Evolutionary conservation across 441 rosid species (phyloP).

Genomic region (Isatis lusitanica): DNA sequence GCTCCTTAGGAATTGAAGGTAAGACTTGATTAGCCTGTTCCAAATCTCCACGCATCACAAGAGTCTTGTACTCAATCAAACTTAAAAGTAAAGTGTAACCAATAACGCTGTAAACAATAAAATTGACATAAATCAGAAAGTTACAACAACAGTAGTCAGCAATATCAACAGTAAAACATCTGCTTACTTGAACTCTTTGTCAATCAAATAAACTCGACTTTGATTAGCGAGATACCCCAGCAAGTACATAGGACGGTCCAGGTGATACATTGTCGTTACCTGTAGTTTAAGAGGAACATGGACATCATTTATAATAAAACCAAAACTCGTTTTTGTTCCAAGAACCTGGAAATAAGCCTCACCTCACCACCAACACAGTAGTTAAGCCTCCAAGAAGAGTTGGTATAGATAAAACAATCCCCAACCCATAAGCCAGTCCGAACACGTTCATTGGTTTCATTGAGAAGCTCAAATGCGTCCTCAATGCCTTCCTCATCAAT

Average conservation of each 20-base stretch:
- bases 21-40: slow-evolving; percentile 85
- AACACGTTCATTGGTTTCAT: slow-evolving; percentile 95
- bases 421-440: slow-evolving; percentile 99
- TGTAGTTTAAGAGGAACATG: slow-evolving; percentile 33
- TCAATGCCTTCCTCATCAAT: slow-evolving; percentile 97
- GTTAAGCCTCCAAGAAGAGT: slow-evolving; percentile 96
- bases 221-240: slow-evolving; percentile 96
- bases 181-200: slow-evolving; percentile 98
- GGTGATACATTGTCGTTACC: slow-evolving; percentile 97
- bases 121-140: slow-evolving; percentile 19
- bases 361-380: slow-evolving; percentile 99
- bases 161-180: slow-evolving; percentile 17
- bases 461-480: slow-evolving; percentile 98
- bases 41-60: slow-evolving; percentile 98
- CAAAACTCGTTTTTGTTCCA: background rate
- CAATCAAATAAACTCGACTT: slow-evolving; percentile 93
- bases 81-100: slow-evolving; percentile 98
- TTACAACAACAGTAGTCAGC: background rate
- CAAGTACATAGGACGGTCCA: slow-evolving; percentile 99
- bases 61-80: slow-evolving; percentile 98
- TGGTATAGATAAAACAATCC: slow-evolving; percentile 96
- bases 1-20: slow-evolving; percentile 94
- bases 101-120: slow-evolving; percentile 55
- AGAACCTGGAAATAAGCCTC: slow-evolving; percentile 27
- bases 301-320: slow-evolving; percentile 9